Evolutionary conservation across 257 asterid genomes (phyloP).

Genomic region (Jasminum sambac): DNA sequence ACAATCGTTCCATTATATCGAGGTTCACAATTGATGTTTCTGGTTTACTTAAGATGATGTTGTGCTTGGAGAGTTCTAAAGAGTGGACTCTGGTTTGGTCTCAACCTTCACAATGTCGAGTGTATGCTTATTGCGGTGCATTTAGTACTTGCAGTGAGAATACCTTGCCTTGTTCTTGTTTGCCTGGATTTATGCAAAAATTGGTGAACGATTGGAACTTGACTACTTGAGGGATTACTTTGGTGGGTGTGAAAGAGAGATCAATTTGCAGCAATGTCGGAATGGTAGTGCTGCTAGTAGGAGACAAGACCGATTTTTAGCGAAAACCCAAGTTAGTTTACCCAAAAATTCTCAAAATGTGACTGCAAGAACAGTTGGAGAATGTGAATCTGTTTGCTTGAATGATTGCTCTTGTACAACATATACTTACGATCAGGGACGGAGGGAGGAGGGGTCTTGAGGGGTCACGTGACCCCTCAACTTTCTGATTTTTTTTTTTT

Average conservation of each 20-base stretch:
- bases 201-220: slow-evolving; percentile 32
- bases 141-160: slow-evolving; percentile 39
- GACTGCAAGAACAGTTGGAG: slow-evolving; percentile 24
- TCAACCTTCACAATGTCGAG: slow-evolving; percentile 48
- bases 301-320: slow-evolving; percentile 30
- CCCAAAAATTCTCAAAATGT: slow-evolving; percentile 13
- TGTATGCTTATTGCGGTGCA: slow-evolving; percentile 48
- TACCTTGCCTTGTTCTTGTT: slow-evolving; percentile 38
- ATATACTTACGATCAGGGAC: slow-evolving; percentile 31
- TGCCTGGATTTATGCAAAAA: slow-evolving; percentile 31
- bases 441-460: too few relatives aligned
- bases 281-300: slow-evolving; percentile 1
- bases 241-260: slow-evolving; percentile 41
- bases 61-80: neutral
- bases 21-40: slow-evolving; percentile 42
- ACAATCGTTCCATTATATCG: slow-evolving; percentile 19
- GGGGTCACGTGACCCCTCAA: too few relatives aligned
- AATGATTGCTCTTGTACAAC: slow-evolving; percentile 47
- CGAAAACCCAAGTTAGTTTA: slow-evolving; percentile 13
- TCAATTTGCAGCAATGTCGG: slow-evolving; percentile 32
- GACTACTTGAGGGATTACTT: slow-evolving; percentile 35
- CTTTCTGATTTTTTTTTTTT: too few relatives aligned
- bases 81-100: slow-evolving; percentile 45
- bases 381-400: slow-evolving; percentile 44
- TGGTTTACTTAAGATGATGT: neutral